Conservation (phyloP, 176 grass and related monocot species). For the Lolium multiflorum region DNA sequence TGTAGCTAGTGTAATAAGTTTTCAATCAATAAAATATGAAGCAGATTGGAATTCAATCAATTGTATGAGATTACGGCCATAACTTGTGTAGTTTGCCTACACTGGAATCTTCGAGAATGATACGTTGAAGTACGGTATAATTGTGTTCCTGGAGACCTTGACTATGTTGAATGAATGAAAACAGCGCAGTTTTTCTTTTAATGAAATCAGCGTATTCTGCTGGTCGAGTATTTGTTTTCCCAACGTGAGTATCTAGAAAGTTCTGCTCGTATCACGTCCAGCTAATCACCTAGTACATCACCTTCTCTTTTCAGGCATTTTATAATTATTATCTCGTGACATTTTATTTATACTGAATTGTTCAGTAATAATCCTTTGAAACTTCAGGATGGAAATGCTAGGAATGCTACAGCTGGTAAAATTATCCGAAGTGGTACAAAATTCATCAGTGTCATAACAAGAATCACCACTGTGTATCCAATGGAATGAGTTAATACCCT, state of each 20-base stretch:
- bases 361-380: background rate
- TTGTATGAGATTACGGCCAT: background rate
- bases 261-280: background rate
- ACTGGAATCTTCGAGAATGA: background rate
- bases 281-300: background rate
- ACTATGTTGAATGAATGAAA: background rate
- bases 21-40: conserved; percentile 41
- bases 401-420: background rate
- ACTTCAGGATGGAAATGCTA: background rate
- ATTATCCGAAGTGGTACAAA: background rate
- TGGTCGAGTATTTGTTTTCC: background rate
- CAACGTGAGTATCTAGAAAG: background rate
- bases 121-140: too few species aligned
- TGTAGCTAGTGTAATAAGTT: background rate
- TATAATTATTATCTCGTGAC: background rate
- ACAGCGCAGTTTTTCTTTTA: background rate
- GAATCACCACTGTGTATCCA: background rate
- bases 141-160: background rate
- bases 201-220: background rate
- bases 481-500: background rate
- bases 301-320: background rate
- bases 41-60: background rate
- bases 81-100: background rate
- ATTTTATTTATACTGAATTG: background rate
- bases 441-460: background rate